A percentile compares a stretch with the other conserved stretches of the same genome.
These are phyloP conservation scores for Nymphaea thermarum DNA, from an alignment of 164 flowering plant genomes.

Conservation along the genomic window DNA sequence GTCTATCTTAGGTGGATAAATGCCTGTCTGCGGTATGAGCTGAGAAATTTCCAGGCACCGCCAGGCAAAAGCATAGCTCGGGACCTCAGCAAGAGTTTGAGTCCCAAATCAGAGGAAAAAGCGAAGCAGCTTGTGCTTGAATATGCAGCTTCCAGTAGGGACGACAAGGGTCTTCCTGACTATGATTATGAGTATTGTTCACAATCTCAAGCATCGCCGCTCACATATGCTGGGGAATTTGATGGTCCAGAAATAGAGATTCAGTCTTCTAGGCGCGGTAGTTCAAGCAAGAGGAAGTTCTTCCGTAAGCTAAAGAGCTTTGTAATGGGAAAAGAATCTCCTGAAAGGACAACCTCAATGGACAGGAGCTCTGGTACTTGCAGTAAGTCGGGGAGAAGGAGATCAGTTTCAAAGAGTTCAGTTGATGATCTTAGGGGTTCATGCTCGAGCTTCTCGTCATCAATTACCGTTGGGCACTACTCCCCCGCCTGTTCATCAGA, in stretches of 20 bases:
- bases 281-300: slow-evolving; percentile 25
- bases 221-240: slow-evolving; percentile 44
- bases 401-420: slow-evolving; percentile 9
- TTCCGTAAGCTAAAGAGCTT: slow-evolving; percentile 49
- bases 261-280: slow-evolving; percentile 15
- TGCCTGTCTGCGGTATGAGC: slow-evolving; percentile 82
- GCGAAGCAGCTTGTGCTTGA: slow-evolving; percentile 87
- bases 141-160: slow-evolving; percentile 44
- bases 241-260: slow-evolving; percentile 37
- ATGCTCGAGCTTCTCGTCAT: slow-evolving; percentile 5
- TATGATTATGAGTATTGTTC: slow-evolving; percentile 53
- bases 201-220: slow-evolving; percentile 28
- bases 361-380: slow-evolving; percentile 9
- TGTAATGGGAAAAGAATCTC: slow-evolving; percentile 30
- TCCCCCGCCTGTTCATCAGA: not conserved
- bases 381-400: slow-evolving; percentile 7
- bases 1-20: slow-evolving; percentile 92
- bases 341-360: slow-evolving; percentile 9
- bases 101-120: slow-evolving; percentile 74
- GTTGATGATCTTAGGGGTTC: slow-evolving; percentile 16
- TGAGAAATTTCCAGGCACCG: slow-evolving; percentile 53
- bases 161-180: slow-evolving; percentile 11
- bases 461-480: not conserved
- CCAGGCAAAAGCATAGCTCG: slow-evolving; percentile 66
- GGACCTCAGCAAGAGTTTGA: slow-evolving; percentile 64